Base-by-base conservation (phyloP, 2,329 filamentous ascomycete species). In the Microsporum canis region DNA sequence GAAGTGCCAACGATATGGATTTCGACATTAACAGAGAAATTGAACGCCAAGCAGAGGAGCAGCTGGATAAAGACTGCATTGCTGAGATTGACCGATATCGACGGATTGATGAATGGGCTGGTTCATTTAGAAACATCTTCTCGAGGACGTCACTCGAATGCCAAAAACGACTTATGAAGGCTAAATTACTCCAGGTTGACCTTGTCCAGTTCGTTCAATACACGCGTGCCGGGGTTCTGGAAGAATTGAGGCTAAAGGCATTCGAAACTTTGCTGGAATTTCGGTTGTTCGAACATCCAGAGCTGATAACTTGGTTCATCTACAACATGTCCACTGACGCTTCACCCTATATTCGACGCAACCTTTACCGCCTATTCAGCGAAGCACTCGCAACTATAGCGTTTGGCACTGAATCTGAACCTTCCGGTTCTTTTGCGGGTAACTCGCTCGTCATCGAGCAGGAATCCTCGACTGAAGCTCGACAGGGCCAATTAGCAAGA, bases 41-140 rank as follows among this genome's bases (percentile, higher is more conserved):
- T 34, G 77, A 80, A 61, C 75, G 78, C 51, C 75, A 78, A 43
- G 77, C 78, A 33, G 78, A 80, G 63, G 80, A 84, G 53, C 76
- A 79, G 49, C 79, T 86, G 41, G 79, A 82, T 62, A 76, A 76
- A 61, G 80, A 81, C 59, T 82, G 82, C 2, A 75, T 86, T 31
- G 79, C 80, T 31, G 83, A 85, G 67, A 82, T 87, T 39, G 82
- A 85, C 64, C 79, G 84, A 36, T 83, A 85, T 64, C 77, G 84
- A 60, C 78, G 84, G 39, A 82, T 86, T 69, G 84, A 87, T 65
- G 84, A 87, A 69, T 87, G 83, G 83, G 83, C 84, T 1, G 80
- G 82, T 43, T 86, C 84, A 0, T 85, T 80, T 67, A 83, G 85
- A 60, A 87, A 87, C 65, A 72, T 85, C 29, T 84, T 85, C 69